Conservation (phyloP, 371 early-diverging fungal genomes). For the Rhizopus stolonifer region DNA sequence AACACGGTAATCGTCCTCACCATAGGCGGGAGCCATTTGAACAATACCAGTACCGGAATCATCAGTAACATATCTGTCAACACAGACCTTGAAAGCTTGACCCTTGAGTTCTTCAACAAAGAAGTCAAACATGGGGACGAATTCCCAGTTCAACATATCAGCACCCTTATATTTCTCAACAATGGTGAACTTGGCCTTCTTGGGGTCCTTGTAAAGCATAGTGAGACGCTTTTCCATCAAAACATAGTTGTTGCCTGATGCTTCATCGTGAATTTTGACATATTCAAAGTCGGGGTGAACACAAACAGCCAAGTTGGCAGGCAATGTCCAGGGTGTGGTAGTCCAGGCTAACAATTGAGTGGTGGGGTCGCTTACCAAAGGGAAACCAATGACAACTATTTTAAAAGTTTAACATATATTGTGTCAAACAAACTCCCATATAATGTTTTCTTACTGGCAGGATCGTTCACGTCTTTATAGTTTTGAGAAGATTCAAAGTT, state of each 20-base stretch:
- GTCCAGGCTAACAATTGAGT: slow-evolving; percentile 97
- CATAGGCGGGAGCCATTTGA: slow-evolving; percentile 99
- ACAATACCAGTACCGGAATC: slow-evolving; percentile 99
- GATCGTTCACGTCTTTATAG: slow-evolving; percentile 99
- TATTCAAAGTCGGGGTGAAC: slow-evolving; percentile 96
- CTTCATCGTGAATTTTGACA: slow-evolving; percentile 86
- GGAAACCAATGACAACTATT: slow-evolving; percentile 93
- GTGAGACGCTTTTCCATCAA: slow-evolving; percentile 84
- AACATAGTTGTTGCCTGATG: slow-evolving; percentile 82
- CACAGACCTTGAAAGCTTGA: slow-evolving; percentile 86
- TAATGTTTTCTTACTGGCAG: slow-evolving; percentile 64
- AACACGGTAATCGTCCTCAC: slow-evolving; percentile 99
- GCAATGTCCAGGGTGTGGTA: slow-evolving; percentile 99
- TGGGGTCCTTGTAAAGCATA: slow-evolving; percentile 90
- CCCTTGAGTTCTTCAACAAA: slow-evolving; percentile 72
- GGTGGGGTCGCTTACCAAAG: slow-evolving; percentile 78
- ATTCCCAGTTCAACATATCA: slow-evolving; percentile 88
- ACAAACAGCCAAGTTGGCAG: slow-evolving; percentile 94
- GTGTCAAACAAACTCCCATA: slow-evolving; percentile 1
- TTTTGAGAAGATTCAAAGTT: slow-evolving; percentile 99
- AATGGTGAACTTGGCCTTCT: slow-evolving; percentile 92
- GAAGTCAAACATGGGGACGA: slow-evolving; percentile 93
- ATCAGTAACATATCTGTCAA: slow-evolving; percentile 95
- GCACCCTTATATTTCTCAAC: slow-evolving; percentile 81
- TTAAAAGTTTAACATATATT: not conserved